phyloP scores from a whole-genome alignment of 371 early-diverging fungal genomes.

The Batkoa obscura region DNA sequence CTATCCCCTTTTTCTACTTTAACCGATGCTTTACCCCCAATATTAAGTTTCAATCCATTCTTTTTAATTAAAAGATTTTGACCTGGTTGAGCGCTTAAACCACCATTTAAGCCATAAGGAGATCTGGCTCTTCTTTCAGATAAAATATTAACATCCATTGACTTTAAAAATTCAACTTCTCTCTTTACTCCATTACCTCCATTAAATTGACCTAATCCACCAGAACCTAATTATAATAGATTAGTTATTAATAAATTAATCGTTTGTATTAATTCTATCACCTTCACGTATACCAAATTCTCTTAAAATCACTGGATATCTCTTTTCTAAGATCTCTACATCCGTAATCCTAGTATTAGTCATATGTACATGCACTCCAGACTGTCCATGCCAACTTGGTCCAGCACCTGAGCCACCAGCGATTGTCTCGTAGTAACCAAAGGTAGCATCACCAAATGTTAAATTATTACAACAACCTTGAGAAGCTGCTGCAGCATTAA shows the following conservation, averaged over 20 bases:
- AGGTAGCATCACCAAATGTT: slow-evolving; percentile 78
- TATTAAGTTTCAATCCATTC: slow-evolving; percentile 20
- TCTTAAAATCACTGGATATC: slow-evolving; percentile 83
- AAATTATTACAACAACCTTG: slow-evolving; percentile 94
- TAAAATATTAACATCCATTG: slow-evolving; percentile 71
- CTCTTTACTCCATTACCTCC: slow-evolving; percentile 85
- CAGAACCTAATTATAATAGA: slow-evolving; percentile 21
- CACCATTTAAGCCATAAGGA: slow-evolving; percentile 84
- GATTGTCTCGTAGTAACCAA: slow-evolving; percentile 94
- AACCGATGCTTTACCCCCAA: slow-evolving; percentile 78
- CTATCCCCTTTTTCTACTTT: slow-evolving; percentile 53
- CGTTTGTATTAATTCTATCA: no score
- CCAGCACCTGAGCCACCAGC: slow-evolving; percentile 79
- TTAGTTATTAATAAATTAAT: no score
- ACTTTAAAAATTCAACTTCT: slow-evolving; percentile 55
- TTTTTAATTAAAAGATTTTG: not conserved
- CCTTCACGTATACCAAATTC: slow-evolving; percentile 54
- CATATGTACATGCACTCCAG: slow-evolving; percentile 42
- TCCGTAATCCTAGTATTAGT: slow-evolving; percentile 95
- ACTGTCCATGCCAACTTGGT: slow-evolving; percentile 67
- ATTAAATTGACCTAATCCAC: slow-evolving; percentile 53
- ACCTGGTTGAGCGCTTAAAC: slow-evolving; percentile 36
- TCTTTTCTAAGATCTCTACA: slow-evolving; percentile 80
- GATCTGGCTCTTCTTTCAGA: slow-evolving; percentile 77
- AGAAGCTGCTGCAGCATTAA: slow-evolving; percentile 77